phyloP scores from a whole-genome alignment of 208 protist genomes.

The Acanthamoeba sp. region DNA sequence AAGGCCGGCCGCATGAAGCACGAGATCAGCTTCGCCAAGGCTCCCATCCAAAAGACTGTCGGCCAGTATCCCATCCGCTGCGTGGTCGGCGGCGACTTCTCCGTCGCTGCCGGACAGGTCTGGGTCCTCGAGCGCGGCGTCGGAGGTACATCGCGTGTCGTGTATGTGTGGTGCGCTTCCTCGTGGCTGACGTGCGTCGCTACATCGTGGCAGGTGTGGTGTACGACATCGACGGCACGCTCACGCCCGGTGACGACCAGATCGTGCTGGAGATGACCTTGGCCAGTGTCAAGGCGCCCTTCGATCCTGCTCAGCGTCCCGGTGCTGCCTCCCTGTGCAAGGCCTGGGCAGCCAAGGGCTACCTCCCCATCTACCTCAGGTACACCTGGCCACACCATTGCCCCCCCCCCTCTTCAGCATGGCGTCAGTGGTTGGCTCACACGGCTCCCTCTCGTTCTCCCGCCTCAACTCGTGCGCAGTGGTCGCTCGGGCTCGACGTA shows the following conservation, averaged over 20 bases:
- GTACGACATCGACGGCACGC: slow-evolving; percentile 79
- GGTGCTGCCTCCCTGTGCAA: slow-evolving; percentile 67
- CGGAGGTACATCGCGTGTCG: background rate
- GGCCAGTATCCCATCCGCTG: slow-evolving; percentile 74
- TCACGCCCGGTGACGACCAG: slow-evolving; percentile 74
- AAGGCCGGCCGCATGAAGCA: slow-evolving; percentile 4
- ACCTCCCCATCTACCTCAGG: slow-evolving; percentile 76
- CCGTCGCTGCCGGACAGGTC: slow-evolving; percentile 63
- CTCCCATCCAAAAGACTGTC: background rate
- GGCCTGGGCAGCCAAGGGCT: slow-evolving; percentile 75
- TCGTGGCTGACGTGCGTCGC: no score
- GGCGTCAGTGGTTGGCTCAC: no score
- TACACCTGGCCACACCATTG: no score
- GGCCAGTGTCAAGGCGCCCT: slow-evolving; percentile 50
- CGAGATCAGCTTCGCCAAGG: background rate
- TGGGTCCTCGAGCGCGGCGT: slow-evolving; percentile 60
- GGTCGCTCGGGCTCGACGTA: slow-evolving; percentile 75
- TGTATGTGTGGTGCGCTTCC: no score
- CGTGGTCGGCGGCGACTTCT: slow-evolving; percentile 68
- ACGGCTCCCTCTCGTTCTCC: background rate
- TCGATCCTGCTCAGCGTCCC: slow-evolving; percentile 60
- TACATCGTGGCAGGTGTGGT: slow-evolving; percentile 60
- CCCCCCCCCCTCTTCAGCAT: no score
- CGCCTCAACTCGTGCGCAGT: background rate
- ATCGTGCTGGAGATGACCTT: slow-evolving; percentile 70